Evolutionary conservation across 2,329 filamentous ascomycete species (phyloP).

Genomic region (Penicillium sp.): DNA sequence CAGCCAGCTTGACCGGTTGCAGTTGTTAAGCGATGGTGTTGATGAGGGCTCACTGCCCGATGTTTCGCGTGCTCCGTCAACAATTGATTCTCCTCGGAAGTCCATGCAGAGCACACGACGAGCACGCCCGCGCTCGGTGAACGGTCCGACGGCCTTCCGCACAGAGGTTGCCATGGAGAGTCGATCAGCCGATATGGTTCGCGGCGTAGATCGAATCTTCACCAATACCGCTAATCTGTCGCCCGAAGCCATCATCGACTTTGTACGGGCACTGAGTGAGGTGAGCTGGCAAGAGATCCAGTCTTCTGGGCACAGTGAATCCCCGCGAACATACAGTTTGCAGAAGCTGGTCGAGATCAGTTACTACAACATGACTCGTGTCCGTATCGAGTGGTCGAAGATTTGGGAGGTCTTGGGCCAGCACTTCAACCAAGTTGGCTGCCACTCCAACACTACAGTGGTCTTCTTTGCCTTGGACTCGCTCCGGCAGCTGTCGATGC

Average conservation of each 20-base stretch:
- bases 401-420: constrained; percentile 98
- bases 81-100: constrained; percentile 58
- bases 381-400: constrained; percentile 96
- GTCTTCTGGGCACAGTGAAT: constrained; percentile 92
- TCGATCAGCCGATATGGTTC: constrained; percentile 87
- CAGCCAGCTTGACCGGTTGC: constrained; percentile 90
- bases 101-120: constrained; percentile 60
- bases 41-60: constrained; percentile 91
- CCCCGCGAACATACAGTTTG: constrained; percentile 91
- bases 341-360: constrained; percentile 99
- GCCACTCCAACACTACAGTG: constrained; percentile 91
- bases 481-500: constrained; percentile 91
- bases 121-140: constrained; percentile 47
- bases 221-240: constrained; percentile 92
- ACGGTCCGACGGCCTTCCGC: constrained; percentile 57
- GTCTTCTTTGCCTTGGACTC: constrained; percentile 98
- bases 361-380: constrained; percentile 99
- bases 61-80: constrained; percentile 75
- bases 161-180: constrained; percentile 87
- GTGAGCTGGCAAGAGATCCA: constrained; percentile 99
- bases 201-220: constrained; percentile 92
- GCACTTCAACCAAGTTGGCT: constrained; percentile 97
- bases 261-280: constrained; percentile 86
- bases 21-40: constrained; percentile 90
- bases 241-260: constrained; percentile 92